Percentiles rank a stretch among this genome's conserved stretches.
These are phyloP conservation scores for Bipolaris gigantea DNA, from an alignment of 2,329 filamentous ascomycete species.

Conservation along the genomic window DNA sequence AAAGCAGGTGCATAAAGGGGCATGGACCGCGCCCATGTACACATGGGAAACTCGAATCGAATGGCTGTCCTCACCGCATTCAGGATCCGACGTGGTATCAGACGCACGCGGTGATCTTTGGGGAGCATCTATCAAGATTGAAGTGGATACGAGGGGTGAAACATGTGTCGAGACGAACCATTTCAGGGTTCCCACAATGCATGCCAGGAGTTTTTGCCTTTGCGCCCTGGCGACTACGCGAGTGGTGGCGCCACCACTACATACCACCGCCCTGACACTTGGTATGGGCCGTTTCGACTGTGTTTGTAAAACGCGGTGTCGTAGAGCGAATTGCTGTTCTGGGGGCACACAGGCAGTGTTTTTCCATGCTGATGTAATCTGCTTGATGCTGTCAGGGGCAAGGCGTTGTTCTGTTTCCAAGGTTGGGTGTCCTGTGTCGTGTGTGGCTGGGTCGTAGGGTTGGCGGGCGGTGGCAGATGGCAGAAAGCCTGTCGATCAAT, in stretches of 20 bases:
- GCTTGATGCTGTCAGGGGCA: slow-evolving; percentile 6
- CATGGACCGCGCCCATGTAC: background rate
- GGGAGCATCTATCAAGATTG: background rate
- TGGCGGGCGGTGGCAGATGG: slow-evolving; percentile 5
- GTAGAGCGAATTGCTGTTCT: slow-evolving; percentile 5
- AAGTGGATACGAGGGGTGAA: slow-evolving; percentile 1
- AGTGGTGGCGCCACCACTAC: slow-evolving; percentile 5
- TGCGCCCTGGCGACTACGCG: slow-evolving; percentile 4
- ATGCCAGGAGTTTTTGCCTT: slow-evolving; percentile 1
- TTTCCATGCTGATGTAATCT: background rate
- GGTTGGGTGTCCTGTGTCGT: slow-evolving; percentile 5
- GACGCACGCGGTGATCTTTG: slow-evolving; percentile 1
- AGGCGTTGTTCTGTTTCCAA: background rate
- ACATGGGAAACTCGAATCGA: background rate
- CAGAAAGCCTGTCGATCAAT: slow-evolving; percentile 10
- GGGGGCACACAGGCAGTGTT: background rate
- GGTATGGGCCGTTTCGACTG: slow-evolving; percentile 1
- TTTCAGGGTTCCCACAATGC: slow-evolving; percentile 11
- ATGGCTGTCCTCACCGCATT: background rate
- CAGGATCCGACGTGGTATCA: slow-evolving; percentile 5
- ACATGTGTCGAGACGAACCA: slow-evolving; percentile 13
- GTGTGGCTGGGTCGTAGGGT: background rate
- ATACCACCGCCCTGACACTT: background rate
- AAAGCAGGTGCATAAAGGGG: background rate
- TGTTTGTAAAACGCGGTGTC: slow-evolving; percentile 1